phyloP scores from a whole-genome alignment of 306 rosid genomes.

The Vigna unguiculata region DNA sequence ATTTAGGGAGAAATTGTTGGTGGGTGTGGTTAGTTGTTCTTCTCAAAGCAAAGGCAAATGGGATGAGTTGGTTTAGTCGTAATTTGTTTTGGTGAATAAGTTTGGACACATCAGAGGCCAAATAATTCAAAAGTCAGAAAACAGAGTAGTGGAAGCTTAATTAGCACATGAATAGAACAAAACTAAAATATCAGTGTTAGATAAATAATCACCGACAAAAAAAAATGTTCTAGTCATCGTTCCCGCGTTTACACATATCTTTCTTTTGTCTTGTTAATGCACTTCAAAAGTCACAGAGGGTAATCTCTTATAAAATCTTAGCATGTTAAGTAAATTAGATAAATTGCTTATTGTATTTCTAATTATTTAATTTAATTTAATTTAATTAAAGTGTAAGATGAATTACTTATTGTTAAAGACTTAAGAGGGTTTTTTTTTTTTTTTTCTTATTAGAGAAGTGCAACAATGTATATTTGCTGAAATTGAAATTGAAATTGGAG shows the following conservation, averaged over 20 bases:
- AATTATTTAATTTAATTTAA: too few relatives aligned
- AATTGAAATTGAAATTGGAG: too few relatives aligned
- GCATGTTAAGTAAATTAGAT: too few relatives aligned
- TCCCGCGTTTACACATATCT: background rate
- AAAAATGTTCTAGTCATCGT: background rate
- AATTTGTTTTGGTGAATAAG: background rate
- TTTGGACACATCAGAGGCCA: background rate
- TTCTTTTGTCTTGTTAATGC: background rate
- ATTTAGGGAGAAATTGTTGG: constrained; percentile 14
- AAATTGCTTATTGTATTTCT: too few relatives aligned
- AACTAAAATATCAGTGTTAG: background rate
- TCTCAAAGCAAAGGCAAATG: constrained; percentile 4
- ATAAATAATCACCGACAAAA: constrained; percentile 23
- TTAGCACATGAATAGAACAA: background rate
- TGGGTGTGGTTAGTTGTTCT: background rate
- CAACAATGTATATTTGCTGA: too few relatives aligned
- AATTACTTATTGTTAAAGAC: too few relatives aligned
- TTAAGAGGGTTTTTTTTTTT: too few relatives aligned
- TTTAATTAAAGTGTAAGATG: too few relatives aligned
- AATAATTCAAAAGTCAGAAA: constrained; percentile 18
- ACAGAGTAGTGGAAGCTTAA: background rate
- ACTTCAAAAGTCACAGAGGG: background rate
- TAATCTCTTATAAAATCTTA: too few relatives aligned
- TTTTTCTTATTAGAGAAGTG: too few relatives aligned
- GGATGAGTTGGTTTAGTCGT: background rate